Percentiles rank a stretch among this genome's conserved stretches.
Conservation (phyloP, 306 rosid genomes). For the Cajanus cajan region DNA sequence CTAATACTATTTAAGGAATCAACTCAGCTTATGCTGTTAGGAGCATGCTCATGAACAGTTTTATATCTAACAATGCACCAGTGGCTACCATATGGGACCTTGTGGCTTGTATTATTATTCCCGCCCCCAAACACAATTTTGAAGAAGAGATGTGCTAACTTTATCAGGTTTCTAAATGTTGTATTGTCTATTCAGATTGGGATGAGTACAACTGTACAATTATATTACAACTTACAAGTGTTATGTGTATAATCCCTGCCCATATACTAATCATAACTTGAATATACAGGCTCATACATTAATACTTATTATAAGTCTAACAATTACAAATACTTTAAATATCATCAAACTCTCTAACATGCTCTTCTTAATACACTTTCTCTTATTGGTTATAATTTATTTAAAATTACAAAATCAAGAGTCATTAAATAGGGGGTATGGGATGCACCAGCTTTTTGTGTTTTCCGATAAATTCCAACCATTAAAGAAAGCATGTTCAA, state of each 20-base stretch:
- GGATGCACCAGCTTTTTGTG: too few relatives aligned
- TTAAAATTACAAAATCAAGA: too few relatives aligned
- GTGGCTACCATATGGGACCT: not conserved
- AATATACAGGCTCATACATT: conserved; percentile 1
- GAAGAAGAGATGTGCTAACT: not conserved
- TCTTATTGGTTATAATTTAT: too few relatives aligned
- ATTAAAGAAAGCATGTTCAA: too few relatives aligned
- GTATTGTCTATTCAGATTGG: not conserved
- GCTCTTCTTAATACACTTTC: too few relatives aligned
- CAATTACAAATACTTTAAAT: not conserved
- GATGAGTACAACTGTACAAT: not conserved
- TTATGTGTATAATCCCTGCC: not conserved
- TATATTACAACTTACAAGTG: too few relatives aligned
- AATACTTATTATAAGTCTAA: not conserved
- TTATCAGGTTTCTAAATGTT: not conserved
- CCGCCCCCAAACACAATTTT: not conserved
- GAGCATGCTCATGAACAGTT: not conserved
- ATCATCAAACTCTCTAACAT: too few relatives aligned
- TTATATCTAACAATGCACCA: not conserved
- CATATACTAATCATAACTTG: not conserved
- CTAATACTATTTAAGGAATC: not conserved
- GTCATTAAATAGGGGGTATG: too few relatives aligned
- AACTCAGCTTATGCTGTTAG: not conserved
- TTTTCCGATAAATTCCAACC: too few relatives aligned
- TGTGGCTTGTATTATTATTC: not conserved